Conservation (phyloP, 441 rosid species). For the Gossypium trilobum region DNA sequence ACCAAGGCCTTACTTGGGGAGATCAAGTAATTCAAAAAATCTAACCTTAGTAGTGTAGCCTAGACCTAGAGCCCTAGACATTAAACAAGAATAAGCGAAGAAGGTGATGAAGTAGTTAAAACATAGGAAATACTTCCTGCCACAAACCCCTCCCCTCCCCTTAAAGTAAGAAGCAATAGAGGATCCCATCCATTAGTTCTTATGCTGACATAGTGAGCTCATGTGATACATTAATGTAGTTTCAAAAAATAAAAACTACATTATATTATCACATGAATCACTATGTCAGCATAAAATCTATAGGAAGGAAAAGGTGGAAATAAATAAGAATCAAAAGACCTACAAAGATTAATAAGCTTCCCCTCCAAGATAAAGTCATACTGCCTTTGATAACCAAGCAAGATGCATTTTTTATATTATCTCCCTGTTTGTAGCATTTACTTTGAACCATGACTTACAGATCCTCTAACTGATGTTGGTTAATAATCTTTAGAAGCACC, state of each 20-base stretch:
- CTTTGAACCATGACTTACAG: not conserved
- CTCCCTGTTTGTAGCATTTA: not conserved
- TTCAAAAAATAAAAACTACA: not conserved
- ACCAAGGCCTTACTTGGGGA: not conserved
- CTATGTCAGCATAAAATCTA: conserved; percentile 2
- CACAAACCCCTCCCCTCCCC: not conserved
- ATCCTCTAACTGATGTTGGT: not conserved
- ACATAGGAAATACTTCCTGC: not conserved
- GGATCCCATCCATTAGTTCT: not conserved
- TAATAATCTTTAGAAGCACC: not conserved
- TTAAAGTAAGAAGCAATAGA: not conserved
- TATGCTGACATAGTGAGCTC: not conserved
- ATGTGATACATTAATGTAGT: conserved; percentile 1
- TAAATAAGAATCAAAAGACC: not conserved
- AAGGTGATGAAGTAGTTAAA: not conserved
- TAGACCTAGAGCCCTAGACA: conserved; percentile 3
- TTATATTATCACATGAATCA: not conserved
- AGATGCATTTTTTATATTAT: not conserved
- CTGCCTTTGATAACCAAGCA: not conserved
- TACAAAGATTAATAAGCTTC: not conserved
- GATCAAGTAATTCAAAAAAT: not conserved
- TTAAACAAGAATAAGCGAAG: conserved; percentile 3
- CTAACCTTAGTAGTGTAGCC: not conserved
- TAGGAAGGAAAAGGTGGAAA: not conserved
- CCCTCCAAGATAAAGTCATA: not conserved